A percentile compares a stretch with the other conserved stretches of the same genome.
Conservation (phyloP, 306 rosid genomes). For the Medicago lupulina region DNA sequence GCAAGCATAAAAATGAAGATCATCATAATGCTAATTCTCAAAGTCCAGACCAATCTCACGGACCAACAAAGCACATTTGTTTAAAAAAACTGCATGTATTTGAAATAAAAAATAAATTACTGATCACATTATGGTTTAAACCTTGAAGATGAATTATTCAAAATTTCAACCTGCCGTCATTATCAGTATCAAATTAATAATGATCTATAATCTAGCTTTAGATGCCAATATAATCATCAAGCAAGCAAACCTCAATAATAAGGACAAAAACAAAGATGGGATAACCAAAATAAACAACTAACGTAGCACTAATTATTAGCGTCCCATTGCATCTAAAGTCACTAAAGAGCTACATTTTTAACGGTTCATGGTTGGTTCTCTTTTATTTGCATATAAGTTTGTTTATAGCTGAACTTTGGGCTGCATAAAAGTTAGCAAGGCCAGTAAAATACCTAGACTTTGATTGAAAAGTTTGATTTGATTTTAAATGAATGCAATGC, state of each 20-base stretch:
- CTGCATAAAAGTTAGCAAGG: too few relatives aligned
- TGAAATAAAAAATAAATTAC: background rate
- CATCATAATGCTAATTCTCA: background rate
- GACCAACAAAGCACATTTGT: background rate
- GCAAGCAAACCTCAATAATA: slow-evolving; percentile 7
- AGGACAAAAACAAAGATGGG: background rate
- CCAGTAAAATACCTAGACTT: too few relatives aligned
- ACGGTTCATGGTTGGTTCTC: background rate
- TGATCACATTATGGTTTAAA: slow-evolving; percentile 1
- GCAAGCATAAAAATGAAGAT: slow-evolving; percentile 5
- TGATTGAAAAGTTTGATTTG: too few relatives aligned
- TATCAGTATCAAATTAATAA: background rate
- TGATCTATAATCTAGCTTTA: background rate
- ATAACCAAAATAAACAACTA: background rate
- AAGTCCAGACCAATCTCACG: slow-evolving; percentile 4
- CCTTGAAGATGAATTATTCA: background rate
- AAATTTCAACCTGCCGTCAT: background rate
- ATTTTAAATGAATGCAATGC: too few relatives aligned
- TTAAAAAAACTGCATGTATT: background rate
- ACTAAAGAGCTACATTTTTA: background rate
- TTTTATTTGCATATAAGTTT: background rate
- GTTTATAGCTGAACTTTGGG: background rate
- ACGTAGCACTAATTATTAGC: background rate
- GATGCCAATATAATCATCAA: background rate
- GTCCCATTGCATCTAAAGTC: background rate